Evolutionary conservation across 306 rosid species (phyloP), one percentile per base, ranked within the genome.

Genomic region (Crataegus laevigata): DNA sequence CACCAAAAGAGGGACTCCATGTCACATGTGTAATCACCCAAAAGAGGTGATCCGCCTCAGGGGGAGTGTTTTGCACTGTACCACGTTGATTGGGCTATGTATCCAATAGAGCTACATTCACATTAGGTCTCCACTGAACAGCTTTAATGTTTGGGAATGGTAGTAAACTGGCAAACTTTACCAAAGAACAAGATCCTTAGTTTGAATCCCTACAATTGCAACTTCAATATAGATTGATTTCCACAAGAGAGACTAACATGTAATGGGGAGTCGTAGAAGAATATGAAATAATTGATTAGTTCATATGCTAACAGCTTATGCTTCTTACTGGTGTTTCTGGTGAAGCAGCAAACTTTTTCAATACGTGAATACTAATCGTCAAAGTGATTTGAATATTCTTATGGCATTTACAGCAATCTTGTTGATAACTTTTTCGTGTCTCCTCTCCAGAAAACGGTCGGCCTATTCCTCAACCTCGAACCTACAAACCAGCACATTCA

Each of bases 381-480:
- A 38, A 57, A 71, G 32, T 55, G 19, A 34, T 13, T 45, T 45
- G 17, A 24, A 10, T 40, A 26, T 40, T 26, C 40, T 73, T 28
- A 0, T 60, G 25, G 21, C 28, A 60, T 60, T 72, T 55, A 58
- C 21, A 18, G 28, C 22, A 24, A 34, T 58, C 66, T 26, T 29
- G 55, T 36, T 76, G 42, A 4, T 69, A 28, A 24, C 75, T 50
- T 22, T 68, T 72, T 22, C n/a, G 58, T 70, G 42, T 58, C 82
- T 80, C 60, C 72, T 69, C 6, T 65, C 60, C 81, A 84, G 96
- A 79, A 57, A 83, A 77, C 66, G 83, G 57, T 42, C 84, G 66
- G 40, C 69, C 85, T 18, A 26, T 83, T 64, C 90, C 89, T 73
- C 94, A 78, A 72, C 87, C 86, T 30, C 90, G 79, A 40, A 85